Evolutionary conservation across 2,329 filamentous ascomycete genomes (phyloP).

Genomic region (Penicillium capsulatum): DNA sequence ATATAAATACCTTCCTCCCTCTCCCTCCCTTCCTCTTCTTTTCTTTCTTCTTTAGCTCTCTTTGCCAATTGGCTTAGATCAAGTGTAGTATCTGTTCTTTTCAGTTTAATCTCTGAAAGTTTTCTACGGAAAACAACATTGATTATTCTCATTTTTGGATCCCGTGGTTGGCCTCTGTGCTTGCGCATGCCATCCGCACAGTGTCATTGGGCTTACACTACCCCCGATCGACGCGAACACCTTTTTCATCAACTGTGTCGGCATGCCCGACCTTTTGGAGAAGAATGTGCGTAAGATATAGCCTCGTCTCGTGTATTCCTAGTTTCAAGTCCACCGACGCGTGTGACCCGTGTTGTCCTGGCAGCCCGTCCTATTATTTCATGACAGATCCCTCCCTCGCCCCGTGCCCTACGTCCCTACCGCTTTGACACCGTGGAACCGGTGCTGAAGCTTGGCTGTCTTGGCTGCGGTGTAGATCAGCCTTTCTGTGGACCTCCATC

Average conservation of each 20-base stretch:
- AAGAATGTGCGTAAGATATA: constrained; percentile 43
- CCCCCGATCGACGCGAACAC: constrained; percentile 64
- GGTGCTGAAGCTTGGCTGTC: background rate
- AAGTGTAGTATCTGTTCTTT: constrained; percentile 98
- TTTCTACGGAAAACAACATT: constrained; percentile 65
- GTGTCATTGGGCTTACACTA: constrained; percentile 76
- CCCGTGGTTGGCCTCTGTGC: constrained; percentile 60
- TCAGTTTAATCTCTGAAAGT: constrained; percentile 95
- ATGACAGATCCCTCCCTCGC: background rate
- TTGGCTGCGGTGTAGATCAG: too few relatives aligned
- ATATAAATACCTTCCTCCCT: constrained; percentile 31
- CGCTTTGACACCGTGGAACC: background rate
- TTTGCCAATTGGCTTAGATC: constrained; percentile 70
- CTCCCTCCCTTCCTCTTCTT: constrained; percentile 36
- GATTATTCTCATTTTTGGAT: constrained; percentile 80
- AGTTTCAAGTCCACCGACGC: background rate
- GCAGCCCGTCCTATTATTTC: background rate
- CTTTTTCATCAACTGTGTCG: constrained; percentile 55
- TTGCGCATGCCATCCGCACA: constrained; percentile 64
- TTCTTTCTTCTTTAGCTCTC: constrained; percentile 48
- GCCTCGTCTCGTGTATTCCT: background rate
- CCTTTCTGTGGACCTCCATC: too few relatives aligned
- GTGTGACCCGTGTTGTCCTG: background rate
- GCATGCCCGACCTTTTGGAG: constrained; percentile 54
- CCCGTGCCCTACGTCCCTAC: background rate